Conservation (phyloP, 2,329 filamentous ascomycete genomes). For the Aspergillus unguis region DNA sequence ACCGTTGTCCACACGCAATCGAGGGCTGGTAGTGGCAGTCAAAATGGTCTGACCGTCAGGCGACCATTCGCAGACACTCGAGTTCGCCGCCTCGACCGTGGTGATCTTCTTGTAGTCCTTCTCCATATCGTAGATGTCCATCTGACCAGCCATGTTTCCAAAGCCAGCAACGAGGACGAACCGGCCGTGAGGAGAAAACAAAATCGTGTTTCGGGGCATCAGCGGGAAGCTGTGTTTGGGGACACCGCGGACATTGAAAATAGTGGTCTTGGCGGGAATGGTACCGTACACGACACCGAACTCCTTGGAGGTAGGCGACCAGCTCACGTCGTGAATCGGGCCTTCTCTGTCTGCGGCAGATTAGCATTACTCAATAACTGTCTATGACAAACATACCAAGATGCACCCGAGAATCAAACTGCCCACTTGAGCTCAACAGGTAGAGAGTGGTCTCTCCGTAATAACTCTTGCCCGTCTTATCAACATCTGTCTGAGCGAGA, state of each 20-base stretch:
- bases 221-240: constrained; percentile 82
- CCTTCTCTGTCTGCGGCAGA: constrained; percentile 76
- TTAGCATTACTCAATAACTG: constrained; percentile 12
- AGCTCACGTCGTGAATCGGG: constrained; percentile 96
- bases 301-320: constrained; percentile 96
- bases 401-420: constrained; percentile 86
- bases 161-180: constrained; percentile 95
- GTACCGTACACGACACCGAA: constrained; percentile 97
- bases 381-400: constrained; percentile 50
- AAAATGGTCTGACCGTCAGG: constrained; percentile 93
- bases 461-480: constrained; percentile 98
- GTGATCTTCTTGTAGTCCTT: constrained; percentile 90
- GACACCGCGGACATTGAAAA: constrained; percentile 88
- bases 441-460: constrained; percentile 98
- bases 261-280: constrained; percentile 98
- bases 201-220: constrained; percentile 87
- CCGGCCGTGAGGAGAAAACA: constrained; percentile 88
- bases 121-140: constrained; percentile 94
- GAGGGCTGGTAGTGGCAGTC: constrained; percentile 95
- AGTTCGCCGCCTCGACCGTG: constrained; percentile 93
- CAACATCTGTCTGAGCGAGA: constrained; percentile 94
- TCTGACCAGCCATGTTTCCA: constrained; percentile 93
- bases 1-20: constrained; percentile 93
- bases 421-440: constrained; percentile 83
- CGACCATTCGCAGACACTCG: constrained; percentile 95